Conservation (phyloP, 768 basidiomycete species). For the Lactarius evosmus region DNA sequence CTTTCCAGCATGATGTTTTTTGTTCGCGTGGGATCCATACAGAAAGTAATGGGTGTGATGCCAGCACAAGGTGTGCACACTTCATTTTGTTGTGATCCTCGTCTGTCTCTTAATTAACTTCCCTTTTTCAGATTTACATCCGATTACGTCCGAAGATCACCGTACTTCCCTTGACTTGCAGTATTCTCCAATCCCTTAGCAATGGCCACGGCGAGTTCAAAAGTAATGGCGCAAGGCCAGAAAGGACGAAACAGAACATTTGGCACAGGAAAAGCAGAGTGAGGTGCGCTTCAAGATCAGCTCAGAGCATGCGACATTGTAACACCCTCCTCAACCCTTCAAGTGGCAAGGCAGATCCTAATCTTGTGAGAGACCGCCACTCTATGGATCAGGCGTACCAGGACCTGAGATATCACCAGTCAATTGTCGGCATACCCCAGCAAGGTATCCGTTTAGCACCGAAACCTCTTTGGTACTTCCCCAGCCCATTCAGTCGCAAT, state of each 20-base stretch:
- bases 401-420: slow-evolving; percentile 20
- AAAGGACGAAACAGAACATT: slow-evolving; percentile 52
- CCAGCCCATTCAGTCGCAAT: slow-evolving; percentile 13
- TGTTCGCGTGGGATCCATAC: slow-evolving; percentile 7
- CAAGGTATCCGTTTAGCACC: slow-evolving; percentile 7
- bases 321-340: slow-evolving; percentile 9
- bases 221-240: slow-evolving; percentile 95
- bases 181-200: slow-evolving; percentile 20
- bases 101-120: slow-evolving; percentile 20
- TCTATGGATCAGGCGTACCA: slow-evolving; percentile 23
- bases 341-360: slow-evolving; percentile 8
- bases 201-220: slow-evolving; percentile 55
- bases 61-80: slow-evolving; percentile 11
- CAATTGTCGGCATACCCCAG: neutral
- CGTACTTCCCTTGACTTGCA: slow-evolving; percentile 5
- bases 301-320: slow-evolving; percentile 4
- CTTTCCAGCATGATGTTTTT: slow-evolving; percentile 16
- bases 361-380: slow-evolving; percentile 11
- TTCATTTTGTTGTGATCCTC: slow-evolving; percentile 12
- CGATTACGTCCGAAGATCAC: slow-evolving; percentile 17
- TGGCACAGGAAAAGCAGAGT: slow-evolving; percentile 9
- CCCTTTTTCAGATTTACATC: slow-evolving; percentile 21
- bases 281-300: slow-evolving; percentile 15
- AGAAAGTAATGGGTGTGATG: slow-evolving; percentile 9
- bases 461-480: slow-evolving; percentile 12